Evolutionary conservation across 2,329 filamentous ascomycete genomes (phyloP).

Genomic region (Fusarium ambrosium): DNA sequence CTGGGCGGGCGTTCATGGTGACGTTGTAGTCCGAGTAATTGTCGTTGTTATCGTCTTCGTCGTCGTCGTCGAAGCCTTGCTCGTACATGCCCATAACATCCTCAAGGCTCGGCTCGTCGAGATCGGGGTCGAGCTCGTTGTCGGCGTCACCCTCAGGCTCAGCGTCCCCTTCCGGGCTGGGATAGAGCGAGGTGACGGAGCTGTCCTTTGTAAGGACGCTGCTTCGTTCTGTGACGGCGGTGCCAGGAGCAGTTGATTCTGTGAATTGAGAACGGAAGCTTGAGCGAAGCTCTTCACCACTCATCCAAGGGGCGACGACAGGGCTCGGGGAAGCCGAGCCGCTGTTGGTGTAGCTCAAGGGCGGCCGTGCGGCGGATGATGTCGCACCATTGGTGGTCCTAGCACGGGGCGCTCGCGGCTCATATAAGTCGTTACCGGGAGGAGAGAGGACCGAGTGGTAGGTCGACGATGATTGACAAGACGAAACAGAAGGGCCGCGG

Average conservation of each 20-base stretch:
- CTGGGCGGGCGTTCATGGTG: slow-evolving; percentile 43
- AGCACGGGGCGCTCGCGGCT: slow-evolving; percentile 48
- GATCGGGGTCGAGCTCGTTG: slow-evolving; percentile 49
- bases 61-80: slow-evolving; percentile 68
- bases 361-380: slow-evolving; percentile 45
- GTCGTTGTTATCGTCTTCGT: slow-evolving; percentile 55
- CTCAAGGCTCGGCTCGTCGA: slow-evolving; percentile 73
- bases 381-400: slow-evolving; percentile 46
- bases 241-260: slow-evolving; percentile 69
- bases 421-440: slow-evolving; percentile 58
- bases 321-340: slow-evolving; percentile 54
- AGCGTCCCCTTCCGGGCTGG: slow-evolving; percentile 37
- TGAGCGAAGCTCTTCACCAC: slow-evolving; percentile 66
- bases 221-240: slow-evolving; percentile 81
- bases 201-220: slow-evolving; percentile 85
- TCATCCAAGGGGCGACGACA: slow-evolving; percentile 62
- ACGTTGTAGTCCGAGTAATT: slow-evolving; percentile 39
- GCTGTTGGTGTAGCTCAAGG: slow-evolving; percentile 50
- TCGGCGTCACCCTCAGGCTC: slow-evolving; percentile 53
- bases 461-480: slow-evolving; percentile 60
- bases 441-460: slow-evolving; percentile 57
- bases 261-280: slow-evolving; percentile 70
- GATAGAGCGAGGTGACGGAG: slow-evolving; percentile 74
- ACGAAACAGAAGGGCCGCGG: slow-evolving; percentile 63
- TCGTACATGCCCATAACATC: slow-evolving; percentile 81